Evolutionary conservation across 768 basidiomycete species (phyloP).

Genomic region (Boletus rubescentipes): DNA sequence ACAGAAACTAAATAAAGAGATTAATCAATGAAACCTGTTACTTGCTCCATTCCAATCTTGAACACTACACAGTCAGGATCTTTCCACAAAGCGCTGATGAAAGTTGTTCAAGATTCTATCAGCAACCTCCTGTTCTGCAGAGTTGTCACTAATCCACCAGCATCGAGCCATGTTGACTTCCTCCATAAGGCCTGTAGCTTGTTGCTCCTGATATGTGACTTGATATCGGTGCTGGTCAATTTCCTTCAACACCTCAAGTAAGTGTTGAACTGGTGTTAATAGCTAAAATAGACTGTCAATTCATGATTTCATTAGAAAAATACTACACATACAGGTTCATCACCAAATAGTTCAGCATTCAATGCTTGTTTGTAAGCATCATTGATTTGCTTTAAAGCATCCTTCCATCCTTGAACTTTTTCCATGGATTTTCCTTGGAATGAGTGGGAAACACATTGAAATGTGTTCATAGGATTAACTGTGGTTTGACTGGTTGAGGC

Average conservation of each 20-base stretch:
- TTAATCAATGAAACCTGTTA: not conserved
- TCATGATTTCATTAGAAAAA: not conserved
- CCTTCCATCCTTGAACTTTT: slow-evolving; percentile 17
- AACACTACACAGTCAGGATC: not conserved
- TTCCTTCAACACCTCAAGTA: slow-evolving; percentile 21
- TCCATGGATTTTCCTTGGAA: not conserved
- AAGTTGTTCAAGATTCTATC: slow-evolving; percentile 21
- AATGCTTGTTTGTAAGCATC: not conserved
- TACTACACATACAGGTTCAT: slow-evolving; percentile 12
- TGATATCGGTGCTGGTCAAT: slow-evolving; percentile 23
- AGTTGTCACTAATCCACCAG: too few species aligned
- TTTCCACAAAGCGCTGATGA: slow-evolving; percentile 18
- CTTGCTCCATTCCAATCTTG: not conserved
- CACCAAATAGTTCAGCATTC: slow-evolving; percentile 17
- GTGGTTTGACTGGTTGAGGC: not conserved
- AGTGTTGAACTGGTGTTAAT: not conserved
- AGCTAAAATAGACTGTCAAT: slow-evolving; percentile 8
- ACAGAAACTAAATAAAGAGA: not conserved
- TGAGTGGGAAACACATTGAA: too few species aligned
- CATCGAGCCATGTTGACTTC: not conserved
- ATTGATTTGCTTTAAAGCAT: slow-evolving; percentile 3
- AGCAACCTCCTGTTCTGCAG: slow-evolving; percentile 13
- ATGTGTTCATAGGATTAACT: not conserved
- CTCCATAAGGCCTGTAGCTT: slow-evolving; percentile 6
- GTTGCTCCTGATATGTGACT: slow-evolving; percentile 19